Base-by-base conservation (phyloP, 208 protist genomes). In the Trypanosoma mega region DNA sequence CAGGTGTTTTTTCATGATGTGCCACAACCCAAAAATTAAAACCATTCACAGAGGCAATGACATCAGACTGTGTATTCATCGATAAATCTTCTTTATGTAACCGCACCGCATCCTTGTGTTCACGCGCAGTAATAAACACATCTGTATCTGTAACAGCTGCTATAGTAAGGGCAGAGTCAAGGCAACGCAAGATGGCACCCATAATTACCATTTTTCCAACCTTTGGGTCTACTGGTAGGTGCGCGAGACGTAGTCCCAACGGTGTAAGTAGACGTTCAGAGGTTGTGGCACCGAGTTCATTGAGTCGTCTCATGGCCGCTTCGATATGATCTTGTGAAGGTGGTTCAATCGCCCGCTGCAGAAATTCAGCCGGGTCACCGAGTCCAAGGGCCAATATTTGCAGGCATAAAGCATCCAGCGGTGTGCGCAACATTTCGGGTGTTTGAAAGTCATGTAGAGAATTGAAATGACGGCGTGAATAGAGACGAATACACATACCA, bases 91-190 rank as follows among this genome's bases (percentile, higher is more conserved):
- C 80, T 44, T 80, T 83, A 61, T 92, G 73, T 34, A 92, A 24
- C 12, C 86, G 80, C 8, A 86, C 76, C 9, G 74, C 71, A 12
- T 76, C 68, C 1, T 81, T 65, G 16, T 78, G 65, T 24, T 89
- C 82, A 14, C 78, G 74, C 14, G 61, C 56, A 55, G 75, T 66
- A 11, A 67, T 36, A 55, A 94, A 96, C 29, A 93, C 77, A 57
- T 85, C 81, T 6, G 48, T 52, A 16, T 90, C 59, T 4, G 41
- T 59, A 14, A 68, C 61, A 2, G 97, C 88, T 0, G 96, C 97
- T 54, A 99, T 86, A 0, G 96, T 98, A 24, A 99, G 74, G 14
- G 92, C 78, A 0, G 95, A 78, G 75, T 98, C 97, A 24, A 98
- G 59, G 71, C 96, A 98, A 21, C 76, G 41, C 16, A 99, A 79